A percentile compares a stretch with the other conserved stretches of the same genome.
phyloP scores from a whole-genome alignment of 1,139 yeast species.

The Pichia sp. region DNA sequence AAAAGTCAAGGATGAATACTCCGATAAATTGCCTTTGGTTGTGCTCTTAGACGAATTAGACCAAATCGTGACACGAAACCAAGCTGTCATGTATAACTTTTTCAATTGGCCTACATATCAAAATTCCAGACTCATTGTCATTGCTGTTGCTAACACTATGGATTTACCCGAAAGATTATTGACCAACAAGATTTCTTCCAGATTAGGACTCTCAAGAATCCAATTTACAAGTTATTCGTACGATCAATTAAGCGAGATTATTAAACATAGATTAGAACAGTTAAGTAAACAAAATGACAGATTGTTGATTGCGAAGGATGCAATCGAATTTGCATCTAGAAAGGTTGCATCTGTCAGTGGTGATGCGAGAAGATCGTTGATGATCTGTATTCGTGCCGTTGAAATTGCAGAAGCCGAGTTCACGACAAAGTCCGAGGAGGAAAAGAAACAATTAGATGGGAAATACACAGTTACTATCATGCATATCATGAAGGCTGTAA shows the following conservation, averaged over 20 bases:
- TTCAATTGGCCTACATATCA: constrained; percentile 95
- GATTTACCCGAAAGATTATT: constrained; percentile 89
- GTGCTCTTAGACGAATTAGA: constrained; percentile 91
- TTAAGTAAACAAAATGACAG: constrained; percentile 41
- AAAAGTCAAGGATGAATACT: constrained; percentile 8
- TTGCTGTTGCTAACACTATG: constrained; percentile 98
- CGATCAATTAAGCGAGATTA: constrained; percentile 73
- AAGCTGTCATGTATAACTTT: constrained; percentile 90
- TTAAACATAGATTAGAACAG: constrained; percentile 64
- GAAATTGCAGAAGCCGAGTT: constrained; percentile 77
- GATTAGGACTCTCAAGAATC: constrained; percentile 84
- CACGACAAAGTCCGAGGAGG: constrained; percentile 30
- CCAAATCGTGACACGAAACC: constrained; percentile 82
- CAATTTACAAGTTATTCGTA: constrained; percentile 89
- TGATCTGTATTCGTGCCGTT: constrained; percentile 86
- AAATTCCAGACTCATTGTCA: constrained; percentile 76
- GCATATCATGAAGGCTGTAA: constrained; percentile 75
- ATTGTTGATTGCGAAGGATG: constrained; percentile 59
- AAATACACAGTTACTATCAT: constrained; percentile 59
- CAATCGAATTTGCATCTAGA: constrained; percentile 88
- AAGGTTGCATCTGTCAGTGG: constrained; percentile 97
- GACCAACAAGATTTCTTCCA: constrained; percentile 85
- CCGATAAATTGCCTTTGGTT: constrained; percentile 53
- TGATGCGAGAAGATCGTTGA: constrained; percentile 92
- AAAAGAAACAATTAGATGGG: constrained; percentile 35